These are phyloP conservation scores for Letharia lupina DNA, from an alignment of 495 filamentous ascomycete species.

Conservation along the genomic window DNA sequence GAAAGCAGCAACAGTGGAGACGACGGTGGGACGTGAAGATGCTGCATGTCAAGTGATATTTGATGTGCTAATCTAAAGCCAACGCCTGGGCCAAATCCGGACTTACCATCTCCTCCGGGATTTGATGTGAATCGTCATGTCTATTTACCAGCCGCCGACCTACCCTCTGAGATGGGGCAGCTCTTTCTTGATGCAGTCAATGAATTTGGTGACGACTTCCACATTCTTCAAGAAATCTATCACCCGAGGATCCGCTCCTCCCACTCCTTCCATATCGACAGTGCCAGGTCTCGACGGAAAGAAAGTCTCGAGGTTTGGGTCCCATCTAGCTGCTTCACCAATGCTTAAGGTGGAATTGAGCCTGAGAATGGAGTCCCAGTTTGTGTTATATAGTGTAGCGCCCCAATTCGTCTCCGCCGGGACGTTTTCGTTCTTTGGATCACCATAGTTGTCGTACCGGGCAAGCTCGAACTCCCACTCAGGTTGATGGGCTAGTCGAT, in stretches of 20 bases:
- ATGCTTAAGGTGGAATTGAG: conserved; percentile 30
- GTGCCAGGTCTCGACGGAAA: conserved; percentile 31
- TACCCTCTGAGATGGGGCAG: conserved; percentile 2
- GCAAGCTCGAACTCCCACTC: conserved; percentile 49
- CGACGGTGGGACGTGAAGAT: conserved; percentile 22
- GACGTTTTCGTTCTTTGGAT: conserved; percentile 9
- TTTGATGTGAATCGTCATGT: neutral
- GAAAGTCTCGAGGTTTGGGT: conserved; percentile 36
- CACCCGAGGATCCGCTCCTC: conserved; percentile 2
- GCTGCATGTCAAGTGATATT: neutral
- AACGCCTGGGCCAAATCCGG: neutral
- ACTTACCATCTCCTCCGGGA: neutral
- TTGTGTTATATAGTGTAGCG: conserved; percentile 40
- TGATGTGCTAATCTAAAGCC: conserved; percentile 2
- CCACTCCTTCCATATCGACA: neutral
- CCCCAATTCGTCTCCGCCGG: conserved; percentile 31
- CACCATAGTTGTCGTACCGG: conserved; percentile 44
- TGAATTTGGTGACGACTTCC: conserved; percentile 27
- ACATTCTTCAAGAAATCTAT: conserved; percentile 32
- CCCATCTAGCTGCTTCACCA: conserved; percentile 35
- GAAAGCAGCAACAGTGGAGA: conserved; percentile 19
- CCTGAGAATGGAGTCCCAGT: conserved; percentile 42
- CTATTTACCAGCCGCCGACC: neutral
- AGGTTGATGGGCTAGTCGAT: conserved; percentile 36
- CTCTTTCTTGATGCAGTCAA: conserved; percentile 22